Percentiles rank a stretch among this genome's conserved stretches.
Evolutionary conservation across 1,139 yeast genomes (phyloP).

Genomic region (Diutina neorugosa): DNA sequence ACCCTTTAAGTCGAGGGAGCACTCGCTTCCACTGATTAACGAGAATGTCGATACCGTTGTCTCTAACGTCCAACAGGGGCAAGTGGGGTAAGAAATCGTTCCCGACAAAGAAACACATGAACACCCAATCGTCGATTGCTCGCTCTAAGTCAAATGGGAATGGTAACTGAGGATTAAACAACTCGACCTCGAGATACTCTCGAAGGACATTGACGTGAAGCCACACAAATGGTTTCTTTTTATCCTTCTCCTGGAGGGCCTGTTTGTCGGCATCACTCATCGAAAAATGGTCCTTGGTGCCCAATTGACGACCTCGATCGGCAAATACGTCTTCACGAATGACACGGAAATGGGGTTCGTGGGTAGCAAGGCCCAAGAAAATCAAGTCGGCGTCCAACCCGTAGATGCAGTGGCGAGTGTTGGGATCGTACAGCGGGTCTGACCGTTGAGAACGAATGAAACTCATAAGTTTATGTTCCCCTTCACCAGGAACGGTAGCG

Average conservation of each 20-base stretch:
- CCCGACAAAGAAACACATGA: constrained; percentile 90
- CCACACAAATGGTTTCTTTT: constrained; percentile 37
- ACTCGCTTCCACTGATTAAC: constrained; percentile 80
- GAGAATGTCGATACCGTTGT: constrained; percentile 90
- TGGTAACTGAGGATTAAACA: constrained; percentile 47
- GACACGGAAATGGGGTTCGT: constrained; percentile 91
- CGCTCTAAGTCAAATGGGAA: constrained; percentile 83
- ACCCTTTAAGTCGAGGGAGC: constrained; percentile 65
- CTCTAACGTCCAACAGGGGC: constrained; percentile 86
- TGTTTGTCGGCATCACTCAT: background rate
- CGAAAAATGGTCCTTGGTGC: constrained; percentile 28
- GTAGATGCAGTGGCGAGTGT: constrained; percentile 88
- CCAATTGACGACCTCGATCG: constrained; percentile 44
- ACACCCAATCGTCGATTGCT: constrained; percentile 81
- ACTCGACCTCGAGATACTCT: constrained; percentile 84
- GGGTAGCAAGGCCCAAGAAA: constrained; percentile 92
- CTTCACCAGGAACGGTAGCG: constrained; percentile 99
- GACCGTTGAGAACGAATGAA: constrained; percentile 76
- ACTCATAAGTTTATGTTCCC: constrained; percentile 97
- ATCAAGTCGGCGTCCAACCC: constrained; percentile 97
- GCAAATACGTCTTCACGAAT: constrained; percentile 93
- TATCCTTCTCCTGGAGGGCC: constrained; percentile 53
- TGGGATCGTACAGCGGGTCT: constrained; percentile 65
- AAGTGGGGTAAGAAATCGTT: constrained; percentile 97
- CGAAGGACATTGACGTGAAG: constrained; percentile 79